Percentiles rank a stretch among this genome's conserved stretches.
Evolutionary conservation across 1,139 yeast species (phyloP).

Genomic region (Taphrina communis): DNA sequence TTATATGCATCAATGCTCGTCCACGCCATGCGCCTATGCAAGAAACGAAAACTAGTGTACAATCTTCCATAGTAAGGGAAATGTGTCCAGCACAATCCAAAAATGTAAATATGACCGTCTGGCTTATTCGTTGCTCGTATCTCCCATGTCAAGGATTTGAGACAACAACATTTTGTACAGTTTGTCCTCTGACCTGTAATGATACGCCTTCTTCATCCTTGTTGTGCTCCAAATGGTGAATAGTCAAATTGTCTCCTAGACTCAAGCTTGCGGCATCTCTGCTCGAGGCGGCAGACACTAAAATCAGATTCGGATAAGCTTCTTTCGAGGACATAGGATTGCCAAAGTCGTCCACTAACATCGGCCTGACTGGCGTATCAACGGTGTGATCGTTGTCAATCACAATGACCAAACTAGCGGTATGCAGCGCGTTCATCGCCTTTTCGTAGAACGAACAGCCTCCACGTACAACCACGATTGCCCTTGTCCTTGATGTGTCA

Average conservation of each 20-base stretch:
- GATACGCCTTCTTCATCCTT: background rate
- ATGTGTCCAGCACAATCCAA: background rate
- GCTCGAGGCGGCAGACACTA: background rate
- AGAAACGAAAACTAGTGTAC: background rate
- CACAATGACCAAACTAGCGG: constrained; percentile 20
- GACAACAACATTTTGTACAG: constrained; percentile 4
- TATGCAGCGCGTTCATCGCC: background rate
- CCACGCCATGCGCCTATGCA: background rate
- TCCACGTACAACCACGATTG: constrained; percentile 22
- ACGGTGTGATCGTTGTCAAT: constrained; percentile 5
- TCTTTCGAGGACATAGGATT: constrained; percentile 1
- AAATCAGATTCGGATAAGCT: constrained; percentile 6
- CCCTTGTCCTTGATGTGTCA: background rate
- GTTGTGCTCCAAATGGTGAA: background rate
- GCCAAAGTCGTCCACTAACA: constrained; percentile 4
- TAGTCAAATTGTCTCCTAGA: background rate
- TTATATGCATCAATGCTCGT: background rate
- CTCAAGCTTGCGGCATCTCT: background rate
- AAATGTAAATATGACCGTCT: too few species aligned
- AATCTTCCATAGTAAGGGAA: background rate
- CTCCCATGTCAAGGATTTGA: background rate
- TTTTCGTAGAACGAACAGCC: constrained; percentile 14
- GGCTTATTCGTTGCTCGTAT: too few species aligned
- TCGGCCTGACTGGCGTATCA: background rate
- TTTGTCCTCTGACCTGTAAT: constrained; percentile 1